Evolutionary conservation across 164 flowering plant species (phyloP).

Genomic region (Tetrastigma voinierianum): DNA sequence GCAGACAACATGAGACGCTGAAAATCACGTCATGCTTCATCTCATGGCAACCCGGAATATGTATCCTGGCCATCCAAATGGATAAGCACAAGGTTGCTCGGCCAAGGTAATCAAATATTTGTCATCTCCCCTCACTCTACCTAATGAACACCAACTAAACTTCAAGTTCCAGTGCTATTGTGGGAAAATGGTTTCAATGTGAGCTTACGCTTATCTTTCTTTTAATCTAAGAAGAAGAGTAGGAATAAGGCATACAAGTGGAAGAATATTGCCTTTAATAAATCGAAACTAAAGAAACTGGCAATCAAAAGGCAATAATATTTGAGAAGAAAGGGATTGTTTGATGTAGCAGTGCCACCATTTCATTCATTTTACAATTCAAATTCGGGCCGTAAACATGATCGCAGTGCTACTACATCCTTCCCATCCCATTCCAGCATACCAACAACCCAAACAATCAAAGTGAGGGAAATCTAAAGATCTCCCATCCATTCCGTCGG

Average conservation of each 20-base stretch:
- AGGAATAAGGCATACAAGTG: background rate
- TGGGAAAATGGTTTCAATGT: background rate
- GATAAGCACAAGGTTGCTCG: conserved; percentile 97
- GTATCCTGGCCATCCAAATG: conserved; percentile 94
- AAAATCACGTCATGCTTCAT: conserved; percentile 31
- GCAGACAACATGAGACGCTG: background rate
- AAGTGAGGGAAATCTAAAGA: too few species aligned
- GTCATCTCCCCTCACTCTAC: conserved; percentile 98
- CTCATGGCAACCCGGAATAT: conserved; percentile 78
- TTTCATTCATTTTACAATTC: too few species aligned
- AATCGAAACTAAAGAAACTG: too few species aligned
- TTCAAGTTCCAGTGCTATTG: background rate
- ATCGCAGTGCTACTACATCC: too few species aligned
- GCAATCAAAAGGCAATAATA: too few species aligned
- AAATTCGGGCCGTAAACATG: too few species aligned
- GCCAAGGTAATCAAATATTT: conserved; percentile 95
- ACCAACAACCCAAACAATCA: too few species aligned
- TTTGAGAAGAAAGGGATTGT: too few species aligned
- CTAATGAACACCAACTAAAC: conserved; percentile 33
- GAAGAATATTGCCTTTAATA: too few species aligned
- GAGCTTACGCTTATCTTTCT: background rate
- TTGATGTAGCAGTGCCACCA: too few species aligned
- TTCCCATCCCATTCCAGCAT: too few species aligned
- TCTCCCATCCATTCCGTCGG: too few species aligned
- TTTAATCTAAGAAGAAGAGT: background rate